Base-by-base conservation (phyloP, 2,329 filamentous ascomycete genomes). In the Pseudogymnoascus sp. region DNA sequence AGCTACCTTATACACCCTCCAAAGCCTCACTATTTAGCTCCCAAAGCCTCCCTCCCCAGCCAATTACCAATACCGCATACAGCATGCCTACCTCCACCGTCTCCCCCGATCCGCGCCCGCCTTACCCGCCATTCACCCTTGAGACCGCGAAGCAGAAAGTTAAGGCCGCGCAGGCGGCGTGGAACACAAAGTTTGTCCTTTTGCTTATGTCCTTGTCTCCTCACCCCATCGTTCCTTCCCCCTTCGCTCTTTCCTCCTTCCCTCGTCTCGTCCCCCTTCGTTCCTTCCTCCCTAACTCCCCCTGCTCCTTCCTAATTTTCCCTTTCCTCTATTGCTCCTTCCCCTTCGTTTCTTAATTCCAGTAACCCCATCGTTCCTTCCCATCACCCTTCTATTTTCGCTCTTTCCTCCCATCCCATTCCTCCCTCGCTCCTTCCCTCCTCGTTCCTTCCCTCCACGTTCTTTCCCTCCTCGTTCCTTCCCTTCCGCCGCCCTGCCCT, bases 111-210 rank as follows among this genome's bases (percentile, higher is more conserved):
- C 4, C 34, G 8, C 70, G 65, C 57, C 79, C 79, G 2, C 83
- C 83, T 0, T 78, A 83, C 65, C 91, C 92, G 3, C 91, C 91
- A 0, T 96, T 92, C 74, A 93, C 85, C 3, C 79, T 83, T 23
- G 87, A 90, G 72, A 88, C 86, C 1, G 92, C 92, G 1, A 78
- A 78, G 14, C 79, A 81, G 65, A 96, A 96, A 74, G 91, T 96
- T 67, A 96, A 96, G 77, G 87, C 86, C 16, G 91, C 90, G 0
- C 92, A 96, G 73, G 84, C 91, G 73, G 79, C 88, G 2, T 96
- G 92, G 92, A 96, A 96, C 71, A 88, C 86, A 1, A 83, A 79
- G 89, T 90, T 75, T 68, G 78, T 43, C 28, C 28, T 28, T 8
- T 1, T 19, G 4, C 28, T 28, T 5, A 13, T 60, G 6, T 41